A percentile compares a stretch with the other conserved stretches of the same genome.
These are phyloP conservation scores for Fusarium sp. DNA, from an alignment of 2,329 filamentous ascomycete species.

Conservation along the genomic window DNA sequence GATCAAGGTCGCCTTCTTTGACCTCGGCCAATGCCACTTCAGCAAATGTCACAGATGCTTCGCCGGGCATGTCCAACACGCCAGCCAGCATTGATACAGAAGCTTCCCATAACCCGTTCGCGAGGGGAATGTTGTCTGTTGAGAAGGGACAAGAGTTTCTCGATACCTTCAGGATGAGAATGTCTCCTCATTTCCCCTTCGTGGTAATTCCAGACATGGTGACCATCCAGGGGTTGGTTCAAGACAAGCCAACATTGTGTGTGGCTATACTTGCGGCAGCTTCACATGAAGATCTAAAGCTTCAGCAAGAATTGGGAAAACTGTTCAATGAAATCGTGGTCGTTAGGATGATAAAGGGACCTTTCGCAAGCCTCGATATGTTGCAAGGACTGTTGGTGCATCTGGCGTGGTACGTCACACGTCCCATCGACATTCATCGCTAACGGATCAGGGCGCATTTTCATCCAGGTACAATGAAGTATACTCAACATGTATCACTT, in stretches of 20 bases:
- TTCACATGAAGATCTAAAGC: constrained; percentile 34
- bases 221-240: constrained; percentile 37
- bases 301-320: constrained; percentile 46
- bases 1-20: constrained; percentile 36
- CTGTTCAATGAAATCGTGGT: constrained; percentile 50
- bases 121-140: constrained; percentile 36
- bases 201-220: constrained; percentile 42
- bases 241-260: constrained; percentile 45
- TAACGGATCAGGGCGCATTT: constrained; percentile 51
- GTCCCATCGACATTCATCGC: background rate
- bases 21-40: constrained; percentile 17
- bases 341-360: constrained; percentile 39
- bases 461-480: constrained; percentile 48
- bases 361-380: constrained; percentile 49
- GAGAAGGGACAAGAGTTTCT: constrained; percentile 48
- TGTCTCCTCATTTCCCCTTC: constrained; percentile 51
- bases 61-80: constrained; percentile 8
- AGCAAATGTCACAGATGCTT: constrained; percentile 13
- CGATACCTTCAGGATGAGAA: constrained; percentile 42
- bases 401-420: constrained; percentile 49
- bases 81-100: constrained; percentile 32
- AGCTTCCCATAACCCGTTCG: constrained; percentile 44
- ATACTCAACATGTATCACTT: constrained; percentile 50
- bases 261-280: constrained; percentile 50
- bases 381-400: constrained; percentile 51